Evolutionary conservation across 2,329 filamentous ascomycete genomes (phyloP).

Genomic region (Aureobasidium sp.): DNA sequence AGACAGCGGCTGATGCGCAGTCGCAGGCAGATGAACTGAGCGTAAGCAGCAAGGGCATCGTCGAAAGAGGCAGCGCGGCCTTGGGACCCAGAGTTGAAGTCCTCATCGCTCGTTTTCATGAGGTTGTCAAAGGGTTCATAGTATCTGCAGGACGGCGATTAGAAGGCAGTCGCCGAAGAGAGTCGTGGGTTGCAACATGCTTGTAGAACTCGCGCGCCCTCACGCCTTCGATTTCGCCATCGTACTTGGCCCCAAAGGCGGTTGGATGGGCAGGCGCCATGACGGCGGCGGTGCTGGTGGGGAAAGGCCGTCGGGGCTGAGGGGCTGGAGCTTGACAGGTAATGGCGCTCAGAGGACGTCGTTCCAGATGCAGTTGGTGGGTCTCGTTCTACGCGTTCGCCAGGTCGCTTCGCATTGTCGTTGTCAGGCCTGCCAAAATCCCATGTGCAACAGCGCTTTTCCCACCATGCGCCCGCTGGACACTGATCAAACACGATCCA

Average conservation of each 20-base stretch:
- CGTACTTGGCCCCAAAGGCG: neutral
- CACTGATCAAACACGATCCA: neutral
- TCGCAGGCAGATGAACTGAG: slow-evolving; percentile 30
- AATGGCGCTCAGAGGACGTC: neutral
- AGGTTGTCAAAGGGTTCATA: slow-evolving; percentile 9
- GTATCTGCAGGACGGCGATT: neutral
- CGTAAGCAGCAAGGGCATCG: slow-evolving; percentile 31
- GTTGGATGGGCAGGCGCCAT: neutral
- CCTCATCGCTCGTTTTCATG: neutral
- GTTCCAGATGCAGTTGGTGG: neutral
- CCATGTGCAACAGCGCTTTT: neutral
- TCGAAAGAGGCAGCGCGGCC: slow-evolving; percentile 22
- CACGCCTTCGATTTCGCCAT: slow-evolving; percentile 3
- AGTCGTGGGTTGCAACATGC: neutral
- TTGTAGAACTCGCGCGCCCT: slow-evolving; percentile 13
- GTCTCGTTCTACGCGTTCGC: neutral
- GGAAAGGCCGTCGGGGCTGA: neutral
- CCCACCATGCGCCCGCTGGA: neutral
- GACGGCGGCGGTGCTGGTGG: neutral
- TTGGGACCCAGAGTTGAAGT: neutral
- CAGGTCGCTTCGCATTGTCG: neutral
- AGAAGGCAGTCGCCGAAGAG: neutral
- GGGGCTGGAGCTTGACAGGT: neutral
- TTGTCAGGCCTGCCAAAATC: neutral
- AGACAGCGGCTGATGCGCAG: slow-evolving; percentile 28